Evolutionary conservation across 192 early-diverging fungal genomes (phyloP).

Genomic region (Bifiguratus adelaidae): DNA sequence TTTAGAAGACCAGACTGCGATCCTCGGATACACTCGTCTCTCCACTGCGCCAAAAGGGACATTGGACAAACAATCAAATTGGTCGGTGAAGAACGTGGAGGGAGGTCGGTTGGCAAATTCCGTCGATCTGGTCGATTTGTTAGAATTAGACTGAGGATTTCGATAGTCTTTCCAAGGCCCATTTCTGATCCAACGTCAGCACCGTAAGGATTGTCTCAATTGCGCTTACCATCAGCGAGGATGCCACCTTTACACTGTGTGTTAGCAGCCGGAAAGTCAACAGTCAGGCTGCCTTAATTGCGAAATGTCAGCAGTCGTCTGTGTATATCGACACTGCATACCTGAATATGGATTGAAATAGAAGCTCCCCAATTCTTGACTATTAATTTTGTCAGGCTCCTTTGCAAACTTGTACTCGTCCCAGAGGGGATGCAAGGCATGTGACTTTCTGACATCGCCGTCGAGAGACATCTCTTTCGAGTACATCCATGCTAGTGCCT

Average conservation of each 20-base stretch:
- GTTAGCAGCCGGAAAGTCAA: constrained; percentile 31
- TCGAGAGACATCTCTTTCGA: constrained; percentile 19
- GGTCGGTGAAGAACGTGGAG: constrained; percentile 19
- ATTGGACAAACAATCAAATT: constrained; percentile 42
- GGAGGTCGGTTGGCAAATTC: background rate
- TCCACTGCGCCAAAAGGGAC: constrained; percentile 40
- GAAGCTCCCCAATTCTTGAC: constrained; percentile 11
- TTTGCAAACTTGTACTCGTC: constrained; percentile 34
- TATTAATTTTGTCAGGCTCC: constrained; percentile 13
- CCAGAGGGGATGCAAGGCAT: constrained; percentile 41
- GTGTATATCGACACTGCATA: background rate
- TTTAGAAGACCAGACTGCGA: constrained; percentile 19
- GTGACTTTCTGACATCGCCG: constrained; percentile 3
- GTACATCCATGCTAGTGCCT: constrained; percentile 42
- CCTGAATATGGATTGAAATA: constrained; percentile 37
- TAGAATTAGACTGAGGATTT: constrained; percentile 43
- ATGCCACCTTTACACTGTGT: constrained; percentile 37
- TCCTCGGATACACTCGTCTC: constrained; percentile 31
- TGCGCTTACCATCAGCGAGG: constrained; percentile 32
- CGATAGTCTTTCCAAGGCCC: constrained; percentile 50
- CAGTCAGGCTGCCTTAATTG: constrained; percentile 21
- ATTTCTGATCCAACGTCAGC: constrained; percentile 19
- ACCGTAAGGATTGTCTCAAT: background rate
- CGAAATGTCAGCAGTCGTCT: background rate
- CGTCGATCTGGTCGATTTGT: constrained; percentile 14